Conservation (phyloP, 768 basidiomycete species). For the Boletus vermiculosoides region DNA sequence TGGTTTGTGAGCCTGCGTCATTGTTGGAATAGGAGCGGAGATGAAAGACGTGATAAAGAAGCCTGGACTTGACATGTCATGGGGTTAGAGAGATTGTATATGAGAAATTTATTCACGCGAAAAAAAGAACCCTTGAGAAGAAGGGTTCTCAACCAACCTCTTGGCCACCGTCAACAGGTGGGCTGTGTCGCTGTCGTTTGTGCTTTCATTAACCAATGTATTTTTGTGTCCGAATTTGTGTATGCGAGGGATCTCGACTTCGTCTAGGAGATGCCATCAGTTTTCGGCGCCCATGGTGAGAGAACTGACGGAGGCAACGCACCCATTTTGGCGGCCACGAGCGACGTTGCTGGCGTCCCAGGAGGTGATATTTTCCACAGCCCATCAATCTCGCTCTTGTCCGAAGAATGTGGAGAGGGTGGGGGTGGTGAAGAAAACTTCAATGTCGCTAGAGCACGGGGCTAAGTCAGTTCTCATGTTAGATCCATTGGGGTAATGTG, state of each 20-base stretch:
- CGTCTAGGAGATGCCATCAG: conserved; percentile 37
- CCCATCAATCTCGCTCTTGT: conserved; percentile 50
- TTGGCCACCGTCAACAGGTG: conserved; percentile 16
- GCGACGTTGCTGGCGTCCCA: conserved; percentile 41
- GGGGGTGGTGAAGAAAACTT: conserved; percentile 44
- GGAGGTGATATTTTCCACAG: conserved; percentile 49
- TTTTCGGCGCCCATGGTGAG: conserved; percentile 1
- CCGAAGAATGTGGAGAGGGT: conserved; percentile 34
- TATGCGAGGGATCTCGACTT: conserved; percentile 51
- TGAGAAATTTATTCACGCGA: conserved; percentile 19
- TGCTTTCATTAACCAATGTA: conserved; percentile 4
- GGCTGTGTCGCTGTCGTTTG: conserved; percentile 1
- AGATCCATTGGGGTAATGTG: conserved; percentile 1
- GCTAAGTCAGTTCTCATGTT: conserved; percentile 4
- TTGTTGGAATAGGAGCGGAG: conserved; percentile 31
- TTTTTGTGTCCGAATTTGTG: conserved; percentile 43
- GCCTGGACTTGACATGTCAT: conserved; percentile 30
- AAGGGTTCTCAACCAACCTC: conserved; percentile 22
- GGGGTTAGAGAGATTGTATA: conserved; percentile 25
- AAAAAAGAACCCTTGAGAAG: conserved; percentile 17
- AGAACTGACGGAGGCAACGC: conserved; percentile 7
- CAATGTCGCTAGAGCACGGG: conserved; percentile 25
- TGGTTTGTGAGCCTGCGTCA: conserved; percentile 18
- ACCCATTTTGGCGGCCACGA: conserved; percentile 54
- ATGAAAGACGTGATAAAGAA: conserved; percentile 36